Base-by-base conservation (phyloP, 2,329 filamentous ascomycete species). In the Cytospora chrysosperma region DNA sequence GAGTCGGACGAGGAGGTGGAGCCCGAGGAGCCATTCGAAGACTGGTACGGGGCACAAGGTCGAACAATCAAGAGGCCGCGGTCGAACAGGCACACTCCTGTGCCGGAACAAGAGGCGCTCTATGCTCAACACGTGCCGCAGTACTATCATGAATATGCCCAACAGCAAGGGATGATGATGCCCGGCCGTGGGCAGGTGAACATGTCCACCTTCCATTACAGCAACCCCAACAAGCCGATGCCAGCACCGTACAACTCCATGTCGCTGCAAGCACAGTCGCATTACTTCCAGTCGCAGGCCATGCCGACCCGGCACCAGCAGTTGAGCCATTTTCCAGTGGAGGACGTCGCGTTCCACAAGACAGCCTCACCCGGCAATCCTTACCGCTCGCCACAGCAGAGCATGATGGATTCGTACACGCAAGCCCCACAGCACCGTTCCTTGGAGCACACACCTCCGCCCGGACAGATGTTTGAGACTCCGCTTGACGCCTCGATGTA, bases 1-100 rank as follows among this genome's bases (percentile, higher is more conserved):
- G 69, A 63, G 5, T 70, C 71, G 5, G 75, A 77, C 52, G 75
- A 78, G 30, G 74, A 76, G 34, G 76, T 74, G 17, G 79, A 77
- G 32, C 74, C 76, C 6, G 81, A 78, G 15, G 80, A 81, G 40
- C 72, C 80, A 56, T 63, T 64, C 19, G 80, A 80, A n/a, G 77
- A 78, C 32, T 79, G 75, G 55, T 76, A 81, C 51, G 81, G 79
- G 75, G 72, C 74, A 19, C 68, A 68, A 13, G 74, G 70, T 59
- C 70, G 68, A 26, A 68, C 70, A 37, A 69, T 68, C 53, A 73
- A 73, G 8, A 72, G 72, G 30, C 71, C 68, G 60, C 70, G 71
- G 19, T 71, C 73, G 28, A 69, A 70, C 53, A 71, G 70, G 30
- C 67, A 68, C 47, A 74, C 72, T n/a, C 72, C 71, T 26, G 67